Evolutionary conservation across 148 eudicot genomes (phyloP).

Genomic region (Suaeda aralocaspica): DNA sequence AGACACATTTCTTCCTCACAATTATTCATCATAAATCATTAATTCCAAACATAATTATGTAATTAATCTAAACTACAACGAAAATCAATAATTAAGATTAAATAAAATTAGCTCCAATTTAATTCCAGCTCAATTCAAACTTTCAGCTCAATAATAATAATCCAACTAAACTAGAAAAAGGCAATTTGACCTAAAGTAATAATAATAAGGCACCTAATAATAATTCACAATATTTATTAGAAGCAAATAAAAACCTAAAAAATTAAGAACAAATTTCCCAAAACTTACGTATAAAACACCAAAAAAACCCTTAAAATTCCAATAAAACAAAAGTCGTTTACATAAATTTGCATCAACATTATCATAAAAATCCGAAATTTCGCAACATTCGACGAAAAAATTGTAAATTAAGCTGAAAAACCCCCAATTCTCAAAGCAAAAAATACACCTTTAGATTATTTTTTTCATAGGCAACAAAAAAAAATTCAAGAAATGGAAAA

Average conservation of each 20-base stretch:
- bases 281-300: neutral
- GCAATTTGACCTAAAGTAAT: neutral
- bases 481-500: neutral
- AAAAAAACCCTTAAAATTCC: conserved; percentile 10
- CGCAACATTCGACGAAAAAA: neutral
- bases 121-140: conserved; percentile 1
- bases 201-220: no score
- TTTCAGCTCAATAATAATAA: conserved; percentile 9
- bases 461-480: neutral
- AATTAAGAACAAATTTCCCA: neutral
- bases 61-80: neutral
- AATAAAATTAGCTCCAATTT: conserved; percentile 5
- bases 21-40: neutral
- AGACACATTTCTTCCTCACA: neutral
- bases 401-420: conserved; percentile 17
- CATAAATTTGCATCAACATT: conserved; percentile 6
- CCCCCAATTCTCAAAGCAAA: neutral
- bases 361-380: neutral
- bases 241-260: neutral
- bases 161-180: conserved; percentile 4
- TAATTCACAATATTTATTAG: no score
- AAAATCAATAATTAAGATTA: neutral
- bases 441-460: no score
- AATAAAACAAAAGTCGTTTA: neutral
- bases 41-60: neutral